phyloP scores from a whole-genome alignment of 345 rosid genomes.

The Gynandropsis gynandra region DNA sequence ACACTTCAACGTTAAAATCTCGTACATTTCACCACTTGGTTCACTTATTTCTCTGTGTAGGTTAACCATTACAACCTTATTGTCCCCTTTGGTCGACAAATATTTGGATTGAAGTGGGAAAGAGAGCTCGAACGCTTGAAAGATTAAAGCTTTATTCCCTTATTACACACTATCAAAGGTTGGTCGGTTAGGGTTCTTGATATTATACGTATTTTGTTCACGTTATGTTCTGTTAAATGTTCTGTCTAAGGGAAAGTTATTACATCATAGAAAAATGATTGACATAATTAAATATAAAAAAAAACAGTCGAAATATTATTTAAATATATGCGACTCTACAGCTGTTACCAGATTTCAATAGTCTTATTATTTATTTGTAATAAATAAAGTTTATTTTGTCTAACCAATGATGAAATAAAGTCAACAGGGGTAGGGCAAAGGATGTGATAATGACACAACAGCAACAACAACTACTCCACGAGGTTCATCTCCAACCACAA shows the following conservation, averaged over 20 bases:
- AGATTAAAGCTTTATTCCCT: slow-evolving; percentile 24
- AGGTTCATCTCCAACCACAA: slow-evolving; percentile 28
- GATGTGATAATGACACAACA: slow-evolving; percentile 23
- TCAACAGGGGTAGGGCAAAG: background rate
- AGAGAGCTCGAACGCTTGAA: slow-evolving; percentile 62
- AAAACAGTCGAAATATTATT: too few relatives aligned
- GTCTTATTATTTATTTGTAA: too few relatives aligned
- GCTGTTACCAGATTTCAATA: too few relatives aligned
- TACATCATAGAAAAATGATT: too few relatives aligned
- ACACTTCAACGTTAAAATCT: too few relatives aligned
- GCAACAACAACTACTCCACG: slow-evolving; percentile 20
- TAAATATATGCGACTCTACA: too few relatives aligned
- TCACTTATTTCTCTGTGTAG: slow-evolving; percentile 32
- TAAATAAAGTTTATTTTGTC: too few relatives aligned
- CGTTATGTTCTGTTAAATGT: too few relatives aligned
- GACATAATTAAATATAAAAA: too few relatives aligned
- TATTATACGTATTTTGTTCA: too few relatives aligned
- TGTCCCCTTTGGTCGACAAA: slow-evolving; percentile 83
- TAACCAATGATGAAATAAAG: too few relatives aligned
- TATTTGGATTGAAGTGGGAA: slow-evolving; percentile 85
- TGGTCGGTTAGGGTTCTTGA: slow-evolving; percentile 23
- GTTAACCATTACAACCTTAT: slow-evolving; percentile 78
- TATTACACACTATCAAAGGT: background rate
- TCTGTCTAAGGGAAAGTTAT: too few relatives aligned
- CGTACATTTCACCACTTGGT: background rate